These are phyloP conservation scores for Candida anutae DNA, from an alignment of 1,139 yeast species.

Conservation along the genomic window DNA sequence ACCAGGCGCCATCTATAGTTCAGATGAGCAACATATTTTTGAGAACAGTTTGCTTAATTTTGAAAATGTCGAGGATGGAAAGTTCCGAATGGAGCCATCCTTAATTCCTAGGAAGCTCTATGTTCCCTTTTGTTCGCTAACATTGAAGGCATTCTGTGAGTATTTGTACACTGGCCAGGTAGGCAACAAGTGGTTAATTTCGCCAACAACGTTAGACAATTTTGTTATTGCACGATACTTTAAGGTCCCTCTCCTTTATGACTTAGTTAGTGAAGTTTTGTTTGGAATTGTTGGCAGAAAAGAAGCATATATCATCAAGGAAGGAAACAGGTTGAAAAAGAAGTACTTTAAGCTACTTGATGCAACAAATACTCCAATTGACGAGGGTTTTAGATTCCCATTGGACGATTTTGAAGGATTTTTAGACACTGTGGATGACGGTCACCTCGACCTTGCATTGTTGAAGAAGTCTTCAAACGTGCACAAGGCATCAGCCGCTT, in stretches of 20 bases:
- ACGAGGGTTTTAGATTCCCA: conserved; percentile 24
- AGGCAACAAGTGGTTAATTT: conserved; percentile 61
- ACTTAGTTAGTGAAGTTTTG: conserved; percentile 57
- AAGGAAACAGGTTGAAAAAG: conserved; percentile 26
- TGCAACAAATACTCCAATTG: conserved; percentile 16
- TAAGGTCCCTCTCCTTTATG: conserved; percentile 61
- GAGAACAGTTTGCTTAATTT: conserved; percentile 28
- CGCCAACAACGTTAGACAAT: conserved; percentile 61
- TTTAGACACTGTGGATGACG: conserved; percentile 51
- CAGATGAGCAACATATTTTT: too few species aligned
- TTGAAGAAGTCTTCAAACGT: conserved; percentile 35
- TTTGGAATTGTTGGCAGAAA: conserved; percentile 63
- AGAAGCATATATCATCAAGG: conserved; percentile 44
- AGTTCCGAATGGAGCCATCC: conserved; percentile 45
- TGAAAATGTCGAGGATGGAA: conserved; percentile 26
- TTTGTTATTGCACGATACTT: conserved; percentile 55
- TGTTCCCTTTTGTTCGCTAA: conserved; percentile 54
- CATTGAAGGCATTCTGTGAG: conserved; percentile 62
- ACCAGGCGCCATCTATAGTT: too few species aligned
- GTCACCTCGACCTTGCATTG: conserved; percentile 49
- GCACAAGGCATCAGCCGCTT: conserved; percentile 14
- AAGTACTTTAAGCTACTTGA: conserved; percentile 19
- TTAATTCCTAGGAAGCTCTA: conserved; percentile 60
- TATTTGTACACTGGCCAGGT: conserved; percentile 73
- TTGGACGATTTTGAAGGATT: conserved; percentile 41